Percentiles rank a stretch among this genome's conserved stretches.
phyloP scores from a whole-genome alignment of 2,329 filamentous ascomycete species.

The Colletotrichum sp. region DNA sequence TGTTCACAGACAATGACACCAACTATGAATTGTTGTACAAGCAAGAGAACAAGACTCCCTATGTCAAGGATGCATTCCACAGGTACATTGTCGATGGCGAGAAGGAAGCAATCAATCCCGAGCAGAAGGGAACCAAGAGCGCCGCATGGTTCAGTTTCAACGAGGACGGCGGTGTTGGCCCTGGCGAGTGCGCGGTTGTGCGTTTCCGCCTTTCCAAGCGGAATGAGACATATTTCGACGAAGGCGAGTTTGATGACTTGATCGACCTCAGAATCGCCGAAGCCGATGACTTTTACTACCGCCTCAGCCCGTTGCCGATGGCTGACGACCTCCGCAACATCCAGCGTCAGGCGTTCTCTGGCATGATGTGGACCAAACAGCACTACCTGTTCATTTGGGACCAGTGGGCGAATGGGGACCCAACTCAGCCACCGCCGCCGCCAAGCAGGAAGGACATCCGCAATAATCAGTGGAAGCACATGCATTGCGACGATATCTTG shows the following conservation, averaged over 20 bases:
- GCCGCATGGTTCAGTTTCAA: constrained; percentile 94
- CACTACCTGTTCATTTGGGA: constrained; percentile 98
- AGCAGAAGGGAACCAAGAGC: constrained; percentile 81
- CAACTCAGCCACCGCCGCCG: constrained; percentile 85
- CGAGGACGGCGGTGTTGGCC: constrained; percentile 83
- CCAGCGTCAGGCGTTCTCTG: constrained; percentile 90
- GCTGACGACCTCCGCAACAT: constrained; percentile 92
- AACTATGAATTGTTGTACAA: constrained; percentile 81
- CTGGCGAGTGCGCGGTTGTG: constrained; percentile 93
- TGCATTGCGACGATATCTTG: constrained; percentile 92
- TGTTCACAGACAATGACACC: constrained; percentile 97
- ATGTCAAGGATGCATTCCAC: constrained; percentile 96
- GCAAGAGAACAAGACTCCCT: constrained; percentile 78
- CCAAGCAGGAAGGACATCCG: constrained; percentile 78
- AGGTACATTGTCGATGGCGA: constrained; percentile 83
- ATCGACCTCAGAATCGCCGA: constrained; percentile 87
- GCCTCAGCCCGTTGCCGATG: constrained; percentile 92
- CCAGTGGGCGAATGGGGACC: constrained; percentile 96
- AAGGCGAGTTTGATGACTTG: constrained; percentile 90
- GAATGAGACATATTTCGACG: constrained; percentile 80
- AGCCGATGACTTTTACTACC: constrained; percentile 94
- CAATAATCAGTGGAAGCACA: constrained; percentile 91
- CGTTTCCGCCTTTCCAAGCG: constrained; percentile 86
- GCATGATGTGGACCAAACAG: constrained; percentile 99
- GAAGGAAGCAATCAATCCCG: constrained; percentile 82